Conservation (phyloP, 208 protist genomes). For the Zelonia costaricensis region DNA sequence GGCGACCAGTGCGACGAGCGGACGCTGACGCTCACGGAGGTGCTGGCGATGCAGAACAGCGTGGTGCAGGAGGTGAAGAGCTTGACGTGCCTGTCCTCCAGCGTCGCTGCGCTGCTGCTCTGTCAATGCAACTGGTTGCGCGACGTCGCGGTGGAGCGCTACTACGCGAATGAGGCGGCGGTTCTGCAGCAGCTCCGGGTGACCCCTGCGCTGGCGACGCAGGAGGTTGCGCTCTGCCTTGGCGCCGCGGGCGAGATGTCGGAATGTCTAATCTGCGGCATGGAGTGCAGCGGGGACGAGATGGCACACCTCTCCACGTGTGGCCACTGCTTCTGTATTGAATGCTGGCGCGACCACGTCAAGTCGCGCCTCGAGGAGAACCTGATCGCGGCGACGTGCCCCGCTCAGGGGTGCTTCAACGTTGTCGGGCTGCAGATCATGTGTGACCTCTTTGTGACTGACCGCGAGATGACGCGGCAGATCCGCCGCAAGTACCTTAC, state of each 20-base stretch:
- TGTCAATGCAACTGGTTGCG: constrained; percentile 13
- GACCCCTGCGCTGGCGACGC: background rate
- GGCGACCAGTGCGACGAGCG: constrained; percentile 8
- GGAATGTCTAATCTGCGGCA: constrained; percentile 7
- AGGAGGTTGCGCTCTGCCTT: background rate
- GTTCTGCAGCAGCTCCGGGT: constrained; percentile 13
- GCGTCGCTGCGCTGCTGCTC: constrained; percentile 14
- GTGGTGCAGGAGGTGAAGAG: constrained; percentile 15
- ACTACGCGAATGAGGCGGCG: constrained; percentile 11
- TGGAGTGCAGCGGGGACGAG: constrained; percentile 20
- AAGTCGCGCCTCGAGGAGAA: constrained; percentile 12
- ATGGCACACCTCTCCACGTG: constrained; percentile 29
- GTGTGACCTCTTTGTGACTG: constrained; percentile 7
- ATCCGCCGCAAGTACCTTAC: constrained; percentile 32
- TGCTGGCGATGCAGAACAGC: constrained; percentile 17
- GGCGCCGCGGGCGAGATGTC: background rate
- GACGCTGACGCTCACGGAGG: constrained; percentile 20
- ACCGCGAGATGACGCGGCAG: background rate
- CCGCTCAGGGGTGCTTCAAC: constrained; percentile 22
- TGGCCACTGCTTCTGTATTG: constrained; percentile 33
- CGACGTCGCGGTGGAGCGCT: constrained; percentile 23
- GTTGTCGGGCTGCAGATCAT: constrained; percentile 27
- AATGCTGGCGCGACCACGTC: constrained; percentile 44
- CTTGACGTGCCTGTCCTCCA: constrained; percentile 18
- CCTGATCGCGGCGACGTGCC: constrained; percentile 26